Conservation (phyloP, 352 stramenopile genomes). For the Phytophthora sp. region DNA sequence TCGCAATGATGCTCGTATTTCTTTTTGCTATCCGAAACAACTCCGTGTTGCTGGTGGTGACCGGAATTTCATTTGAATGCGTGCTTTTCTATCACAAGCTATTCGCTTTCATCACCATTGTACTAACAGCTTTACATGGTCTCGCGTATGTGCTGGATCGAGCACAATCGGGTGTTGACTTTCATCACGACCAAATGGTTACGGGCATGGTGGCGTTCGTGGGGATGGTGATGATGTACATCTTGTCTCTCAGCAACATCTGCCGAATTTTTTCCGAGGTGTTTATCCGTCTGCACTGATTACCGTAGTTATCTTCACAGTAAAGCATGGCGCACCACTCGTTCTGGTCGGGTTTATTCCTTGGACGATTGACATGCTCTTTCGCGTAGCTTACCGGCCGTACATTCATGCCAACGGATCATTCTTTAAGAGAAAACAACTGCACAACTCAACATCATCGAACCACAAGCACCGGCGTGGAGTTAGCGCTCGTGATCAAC, state of each 20-base stretch:
- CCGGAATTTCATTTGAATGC: conserved; percentile 45
- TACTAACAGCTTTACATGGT: conserved; percentile 32
- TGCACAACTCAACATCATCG: background rate
- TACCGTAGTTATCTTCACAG: conserved; percentile 32
- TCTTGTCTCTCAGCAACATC: conserved; percentile 33
- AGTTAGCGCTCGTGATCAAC: conserved; percentile 12
- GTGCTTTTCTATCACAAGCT: conserved; percentile 49
- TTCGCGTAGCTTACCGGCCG: conserved; percentile 18
- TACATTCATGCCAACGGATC: conserved; percentile 6
- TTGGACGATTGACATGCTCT: conserved; percentile 37
- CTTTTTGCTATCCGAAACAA: conserved; percentile 47
- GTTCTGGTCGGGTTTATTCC: conserved; percentile 29
- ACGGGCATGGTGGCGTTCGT: conserved; percentile 26
- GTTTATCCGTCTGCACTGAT: conserved; percentile 47
- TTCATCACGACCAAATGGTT: conserved; percentile 4
- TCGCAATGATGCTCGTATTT: conserved; percentile 39
- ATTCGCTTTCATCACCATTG: conserved; percentile 28
- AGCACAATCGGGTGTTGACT: background rate
- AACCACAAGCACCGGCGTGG: conserved; percentile 8
- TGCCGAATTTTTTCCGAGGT: conserved; percentile 49
- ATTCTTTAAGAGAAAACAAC: conserved; percentile 5
- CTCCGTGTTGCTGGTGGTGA: conserved; percentile 35
- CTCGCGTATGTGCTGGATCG: conserved; percentile 30
- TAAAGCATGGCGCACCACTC: conserved; percentile 34
- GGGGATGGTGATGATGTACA: conserved; percentile 24